These are phyloP conservation scores for Apiospora sp. DNA, from an alignment of 2,329 filamentous ascomycete genomes.

Conservation along the genomic window DNA sequence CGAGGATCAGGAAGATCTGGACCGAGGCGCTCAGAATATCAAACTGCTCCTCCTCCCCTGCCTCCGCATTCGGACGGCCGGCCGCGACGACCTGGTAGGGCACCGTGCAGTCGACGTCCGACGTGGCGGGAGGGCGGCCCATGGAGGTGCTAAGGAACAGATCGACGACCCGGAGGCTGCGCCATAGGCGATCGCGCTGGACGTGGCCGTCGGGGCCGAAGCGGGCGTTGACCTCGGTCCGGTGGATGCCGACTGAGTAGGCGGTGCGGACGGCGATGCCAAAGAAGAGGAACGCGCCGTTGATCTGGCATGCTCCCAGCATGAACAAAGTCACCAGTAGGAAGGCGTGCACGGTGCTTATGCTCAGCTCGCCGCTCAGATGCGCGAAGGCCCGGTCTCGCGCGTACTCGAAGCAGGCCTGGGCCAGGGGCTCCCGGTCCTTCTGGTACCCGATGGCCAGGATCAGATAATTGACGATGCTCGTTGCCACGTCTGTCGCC, in stretches of 20 bases:
- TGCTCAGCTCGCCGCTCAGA: constrained; percentile 55
- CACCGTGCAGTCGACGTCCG: constrained; percentile 63
- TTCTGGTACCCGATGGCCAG: constrained; percentile 58
- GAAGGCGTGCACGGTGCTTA: constrained; percentile 59
- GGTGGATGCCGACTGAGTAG: constrained; percentile 61
- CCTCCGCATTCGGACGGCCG: constrained; percentile 37
- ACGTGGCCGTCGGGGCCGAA: constrained; percentile 54
- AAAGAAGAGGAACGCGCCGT: constrained; percentile 63
- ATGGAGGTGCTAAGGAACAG: constrained; percentile 61
- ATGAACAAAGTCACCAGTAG: constrained; percentile 61
- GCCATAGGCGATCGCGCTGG: constrained; percentile 59
- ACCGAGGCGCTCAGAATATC: constrained; percentile 60
- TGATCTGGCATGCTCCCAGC: constrained; percentile 63
- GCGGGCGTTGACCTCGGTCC: constrained; percentile 61
- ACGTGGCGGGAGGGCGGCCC: constrained; percentile 61
- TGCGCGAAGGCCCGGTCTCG: constrained; percentile 53
- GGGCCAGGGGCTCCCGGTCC: constrained; percentile 50
- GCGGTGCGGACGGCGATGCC: constrained; percentile 61
- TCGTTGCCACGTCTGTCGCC: constrained; percentile 46
- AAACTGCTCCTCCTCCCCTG: constrained; percentile 49
- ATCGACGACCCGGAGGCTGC: constrained; percentile 60
- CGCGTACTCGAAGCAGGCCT: constrained; percentile 59
- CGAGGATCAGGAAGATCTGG: constrained; percentile 60
- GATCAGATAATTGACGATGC: constrained; percentile 57
- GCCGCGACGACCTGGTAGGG: constrained; percentile 49